A percentile compares a stretch with the other conserved stretches of the same genome.
phyloP scores from a whole-genome alignment of 306 rosid genomes.

The Geum urbanum region DNA sequence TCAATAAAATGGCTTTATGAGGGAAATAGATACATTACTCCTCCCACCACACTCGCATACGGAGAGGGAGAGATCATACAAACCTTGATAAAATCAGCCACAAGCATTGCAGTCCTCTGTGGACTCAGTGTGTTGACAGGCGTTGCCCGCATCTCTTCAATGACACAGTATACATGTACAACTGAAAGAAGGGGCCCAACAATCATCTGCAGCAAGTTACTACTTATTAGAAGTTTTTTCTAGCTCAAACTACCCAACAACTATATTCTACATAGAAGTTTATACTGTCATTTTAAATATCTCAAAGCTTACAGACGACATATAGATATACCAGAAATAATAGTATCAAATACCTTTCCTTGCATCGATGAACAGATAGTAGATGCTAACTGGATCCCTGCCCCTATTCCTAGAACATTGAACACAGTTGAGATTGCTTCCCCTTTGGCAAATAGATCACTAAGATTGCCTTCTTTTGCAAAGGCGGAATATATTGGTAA shows the following conservation, averaged over 20 bases:
- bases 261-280: not conserved
- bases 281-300: not conserved
- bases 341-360: slow-evolving; percentile 64
- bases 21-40: not conserved
- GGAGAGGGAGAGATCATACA: slow-evolving; percentile 3
- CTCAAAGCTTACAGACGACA: not conserved
- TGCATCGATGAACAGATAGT: slow-evolving; percentile 82
- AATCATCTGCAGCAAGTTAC: slow-evolving; percentile 50
- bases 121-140: slow-evolving; percentile 90
- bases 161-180: slow-evolving; percentile 64
- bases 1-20: not conserved
- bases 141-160: slow-evolving; percentile 89
- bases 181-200: slow-evolving; percentile 68
- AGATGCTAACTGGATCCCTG: slow-evolving; percentile 89
- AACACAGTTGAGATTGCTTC: slow-evolving; percentile 96
- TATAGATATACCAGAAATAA: not conserved
- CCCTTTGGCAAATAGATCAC: slow-evolving; percentile 97
- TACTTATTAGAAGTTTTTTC: slow-evolving; percentile 25
- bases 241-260: not conserved
- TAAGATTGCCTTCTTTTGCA: slow-evolving; percentile 97
- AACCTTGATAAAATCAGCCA: slow-evolving; percentile 80
- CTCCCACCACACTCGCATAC: not conserved
- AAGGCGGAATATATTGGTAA: slow-evolving; percentile 98
- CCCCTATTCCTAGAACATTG: slow-evolving; percentile 87
- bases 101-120: slow-evolving; percentile 83